Evolutionary conservation across 306 rosid genomes (phyloP), one percentile per base, ranked within the genome.

Genomic region (Begonia peltatifolia): DNA sequence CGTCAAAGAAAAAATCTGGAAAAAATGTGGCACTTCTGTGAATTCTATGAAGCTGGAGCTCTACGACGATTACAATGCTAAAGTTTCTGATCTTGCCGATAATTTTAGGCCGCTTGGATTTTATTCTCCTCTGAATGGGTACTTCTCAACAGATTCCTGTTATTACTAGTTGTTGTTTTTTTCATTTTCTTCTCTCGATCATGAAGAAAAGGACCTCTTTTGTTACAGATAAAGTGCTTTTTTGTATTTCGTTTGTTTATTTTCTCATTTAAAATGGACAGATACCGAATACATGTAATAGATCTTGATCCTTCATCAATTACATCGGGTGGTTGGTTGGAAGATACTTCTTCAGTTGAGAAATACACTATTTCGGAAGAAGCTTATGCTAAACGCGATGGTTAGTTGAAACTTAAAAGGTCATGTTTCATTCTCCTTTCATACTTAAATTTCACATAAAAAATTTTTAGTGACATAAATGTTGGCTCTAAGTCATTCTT

Each of bases 301-400:
- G 97, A 90, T 72, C 76, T 80, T 63, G 94, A 90, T 56, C 94
- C 97, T 17, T 59, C 92, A 9, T 90, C 97, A 48, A 76, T 90
- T 52, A 80, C 95, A 5, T 78, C 95, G 14, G 95, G 97, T 55
- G 95, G 97, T 50, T 90, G 97, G 97, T 73, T 85, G 25, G 97
- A 90, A 77, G 92, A 90, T 70, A 90, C 92, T 56, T 85, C 97
- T 6, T 61, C 86, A 63, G 97, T 90, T 11, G 92, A 90, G 65
- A 85, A 89, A 67, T 89, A 72, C 57, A 54, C 72, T 20, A 85
- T 89, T 61, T 84, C 97, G 1, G 90, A 89, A 52, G 95, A 85
- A 76, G 92, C 81, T 46, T 90, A 80, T 61, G 68, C 63, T 41
- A 83, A 85, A 65, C 92, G 78, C 53, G 80, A 74, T 63, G 95